phyloP scores from a whole-genome alignment of 2,329 filamentous ascomycete genomes.

The Calonectria naviculata region DNA sequence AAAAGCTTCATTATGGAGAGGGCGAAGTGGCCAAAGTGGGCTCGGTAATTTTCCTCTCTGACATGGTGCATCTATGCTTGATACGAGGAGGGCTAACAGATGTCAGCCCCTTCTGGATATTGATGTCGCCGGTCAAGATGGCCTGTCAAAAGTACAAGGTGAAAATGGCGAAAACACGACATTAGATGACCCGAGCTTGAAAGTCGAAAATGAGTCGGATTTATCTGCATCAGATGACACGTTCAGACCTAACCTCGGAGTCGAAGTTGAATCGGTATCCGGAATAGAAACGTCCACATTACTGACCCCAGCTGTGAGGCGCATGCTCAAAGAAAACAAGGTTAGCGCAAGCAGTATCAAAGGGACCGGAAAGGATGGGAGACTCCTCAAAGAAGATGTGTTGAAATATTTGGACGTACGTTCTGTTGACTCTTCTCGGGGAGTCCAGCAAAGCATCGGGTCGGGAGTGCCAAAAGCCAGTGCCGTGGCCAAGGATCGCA shows the following conservation, averaged over 20 bases:
- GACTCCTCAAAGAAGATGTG: slow-evolving; percentile 20
- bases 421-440: background rate
- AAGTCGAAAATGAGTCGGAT: no score
- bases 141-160: background rate
- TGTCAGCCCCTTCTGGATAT: background rate
- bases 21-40: background rate
- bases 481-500: background rate
- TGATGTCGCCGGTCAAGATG: background rate
- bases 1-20: slow-evolving; percentile 11
- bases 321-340: slow-evolving; percentile 6
- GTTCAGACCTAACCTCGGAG: no score
- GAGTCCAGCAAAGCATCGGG: background rate
- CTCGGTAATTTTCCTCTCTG: background rate
- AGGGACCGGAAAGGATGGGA: slow-evolving; percentile 14
- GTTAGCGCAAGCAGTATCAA: background rate
- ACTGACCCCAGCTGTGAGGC: slow-evolving; percentile 6
- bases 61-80: no score
- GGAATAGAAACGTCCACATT: no score
- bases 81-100: background rate
- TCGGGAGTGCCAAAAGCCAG: background rate
- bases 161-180: background rate
- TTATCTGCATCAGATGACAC: no score
- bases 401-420: background rate
- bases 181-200: no score
- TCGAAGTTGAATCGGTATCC: no score